Evolutionary conservation across 1,284 basidiomycete genomes (phyloP).

Genomic region (Meripilus lineatus): DNA sequence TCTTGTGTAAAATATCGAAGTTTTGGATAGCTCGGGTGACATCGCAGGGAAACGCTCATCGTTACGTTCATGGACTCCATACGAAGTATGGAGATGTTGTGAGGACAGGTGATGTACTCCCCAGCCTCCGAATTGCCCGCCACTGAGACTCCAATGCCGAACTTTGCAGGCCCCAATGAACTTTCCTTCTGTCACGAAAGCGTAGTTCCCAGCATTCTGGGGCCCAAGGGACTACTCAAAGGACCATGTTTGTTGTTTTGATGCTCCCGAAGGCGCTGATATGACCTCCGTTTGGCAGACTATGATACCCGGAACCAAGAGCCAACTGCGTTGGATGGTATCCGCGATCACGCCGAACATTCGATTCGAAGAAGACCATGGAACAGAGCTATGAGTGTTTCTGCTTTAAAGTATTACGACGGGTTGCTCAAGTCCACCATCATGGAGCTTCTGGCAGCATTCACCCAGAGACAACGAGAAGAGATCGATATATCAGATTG

Average conservation of each 20-base stretch:
- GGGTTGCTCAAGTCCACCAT: background rate
- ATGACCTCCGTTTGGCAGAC: background rate
- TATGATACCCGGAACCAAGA: constrained; percentile 3
- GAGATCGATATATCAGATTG: constrained; percentile 9
- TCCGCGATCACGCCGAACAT: constrained; percentile 3
- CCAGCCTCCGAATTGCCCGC: background rate
- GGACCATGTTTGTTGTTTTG: constrained; percentile 16
- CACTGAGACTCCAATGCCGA: background rate
- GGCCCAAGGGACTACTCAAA: constrained; percentile 18
- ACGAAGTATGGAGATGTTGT: constrained; percentile 1
- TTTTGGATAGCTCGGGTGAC: background rate
- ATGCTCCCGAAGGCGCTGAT: background rate
- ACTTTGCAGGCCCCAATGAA: background rate
- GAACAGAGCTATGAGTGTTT: constrained; percentile 5
- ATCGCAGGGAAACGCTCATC: background rate
- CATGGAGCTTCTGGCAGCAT: background rate
- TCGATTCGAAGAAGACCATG: constrained; percentile 3
- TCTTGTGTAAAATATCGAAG: constrained; percentile 9
- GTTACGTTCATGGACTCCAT: background rate
- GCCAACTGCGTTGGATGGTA: background rate
- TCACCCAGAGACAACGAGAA: background rate
- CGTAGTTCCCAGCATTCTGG: constrained; percentile 15
- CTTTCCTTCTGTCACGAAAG: background rate
- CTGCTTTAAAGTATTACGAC: constrained; percentile 2
- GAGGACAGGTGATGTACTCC: background rate